Conservation (phyloP, 768 basidiomycete genomes). For the Mycena maculata region DNA sequence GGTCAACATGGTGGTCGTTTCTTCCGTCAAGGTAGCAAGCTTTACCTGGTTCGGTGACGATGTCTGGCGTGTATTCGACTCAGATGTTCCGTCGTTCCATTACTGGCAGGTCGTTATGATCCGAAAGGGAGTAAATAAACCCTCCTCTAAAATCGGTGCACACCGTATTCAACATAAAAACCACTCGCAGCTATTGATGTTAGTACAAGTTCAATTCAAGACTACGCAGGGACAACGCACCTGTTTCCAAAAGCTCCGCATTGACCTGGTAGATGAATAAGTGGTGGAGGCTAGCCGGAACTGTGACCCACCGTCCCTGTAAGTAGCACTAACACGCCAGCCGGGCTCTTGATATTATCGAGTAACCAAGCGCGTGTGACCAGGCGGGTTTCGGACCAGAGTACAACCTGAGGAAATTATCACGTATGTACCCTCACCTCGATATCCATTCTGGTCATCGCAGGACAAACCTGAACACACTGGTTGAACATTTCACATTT, state of each 20-base stretch:
- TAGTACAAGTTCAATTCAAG: neutral
- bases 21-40: neutral
- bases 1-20: constrained; percentile 71
- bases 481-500: too few relatives aligned
- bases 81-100: constrained; percentile 70
- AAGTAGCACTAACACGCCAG: constrained; percentile 72
- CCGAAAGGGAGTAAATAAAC: too few relatives aligned
- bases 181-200: constrained; percentile 74
- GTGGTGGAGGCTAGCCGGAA: neutral
- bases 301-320: constrained; percentile 69
- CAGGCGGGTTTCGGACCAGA: constrained; percentile 63
- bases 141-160: too few relatives aligned
- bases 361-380: constrained; percentile 80
- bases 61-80: constrained; percentile 93
- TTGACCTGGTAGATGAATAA: constrained; percentile 65
- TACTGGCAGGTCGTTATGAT: constrained; percentile 80
- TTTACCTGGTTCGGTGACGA: constrained; percentile 89
- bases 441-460: constrained; percentile 30
- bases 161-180: constrained; percentile 92
- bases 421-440: constrained; percentile 3
- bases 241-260: constrained; percentile 74
- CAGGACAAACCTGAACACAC: too few relatives aligned
- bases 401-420: constrained; percentile 44
- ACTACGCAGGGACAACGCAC: constrained; percentile 38
- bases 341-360: constrained; percentile 73